Base-by-base conservation (phyloP, 1,284 basidiomycete genomes). In the Pyrrhoderma noxium region DNA sequence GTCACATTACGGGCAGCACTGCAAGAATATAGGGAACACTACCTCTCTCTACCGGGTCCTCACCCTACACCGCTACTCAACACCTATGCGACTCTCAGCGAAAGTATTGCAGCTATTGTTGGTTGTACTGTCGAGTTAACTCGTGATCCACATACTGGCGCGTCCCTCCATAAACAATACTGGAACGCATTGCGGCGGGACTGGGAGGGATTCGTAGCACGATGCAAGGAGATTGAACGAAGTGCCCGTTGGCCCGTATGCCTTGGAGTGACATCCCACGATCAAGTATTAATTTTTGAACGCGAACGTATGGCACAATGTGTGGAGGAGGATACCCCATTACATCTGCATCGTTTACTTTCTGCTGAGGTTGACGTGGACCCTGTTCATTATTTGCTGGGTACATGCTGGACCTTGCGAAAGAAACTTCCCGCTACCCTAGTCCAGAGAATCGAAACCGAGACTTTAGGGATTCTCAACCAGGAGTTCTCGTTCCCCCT, bases 131-230 rank as follows among this genome's bases (percentile, higher is more conserved):
- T 95, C 23, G 74, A 74, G 50, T 73, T 93, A 38, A 76, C 80
- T 57, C 76, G 77, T 36, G 87, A 90, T 61, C 74, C 82, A 0
- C 80, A 82, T 56, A 93, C 89, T 0, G 93, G 92, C 8, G 83
- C 84, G 18, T 74, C 82, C 36, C 80, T 88, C 55, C 76, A 92
- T 59, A 80, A 81, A 45, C 81, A 81, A 49, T 93, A 89, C 64
- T 86, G 88, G 79, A 85, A 80, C 59, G 81, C 84, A 0, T 68
- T 94, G 57, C 93, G 91, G 65, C 72, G 88, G 37, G 91, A 96
- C 60, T 96, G 93, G 91, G 87, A 95, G 61, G 89, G 92, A 1
- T 90, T 95, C 61, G 82, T 94, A 57, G 86, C 93, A 11, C 77
- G 89, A 39, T 91, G 89, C 60, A 80, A 89, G 52, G 90, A 93